phyloP scores from a whole-genome alignment of 1,284 basidiomycete species.

The Cutaneotrichosporon sp. region DNA sequence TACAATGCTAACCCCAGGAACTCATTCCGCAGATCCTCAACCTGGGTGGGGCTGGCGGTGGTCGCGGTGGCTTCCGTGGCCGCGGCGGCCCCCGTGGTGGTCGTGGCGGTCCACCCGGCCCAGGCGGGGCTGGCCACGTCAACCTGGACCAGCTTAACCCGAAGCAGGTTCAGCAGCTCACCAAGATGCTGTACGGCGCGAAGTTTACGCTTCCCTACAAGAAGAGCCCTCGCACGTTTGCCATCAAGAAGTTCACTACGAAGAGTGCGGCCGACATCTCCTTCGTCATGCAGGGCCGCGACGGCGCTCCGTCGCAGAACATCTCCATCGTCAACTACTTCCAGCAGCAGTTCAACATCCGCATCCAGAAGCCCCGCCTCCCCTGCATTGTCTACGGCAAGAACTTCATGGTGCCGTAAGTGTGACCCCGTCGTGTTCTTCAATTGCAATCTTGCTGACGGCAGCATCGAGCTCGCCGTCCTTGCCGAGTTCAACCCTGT shows the following conservation, averaged over 20 bases:
- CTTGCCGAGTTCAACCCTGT: slow-evolving; percentile 48
- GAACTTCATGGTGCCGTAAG: slow-evolving; percentile 51
- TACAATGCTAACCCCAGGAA: slow-evolving; percentile 24
- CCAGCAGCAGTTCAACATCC: slow-evolving; percentile 46
- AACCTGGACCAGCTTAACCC: slow-evolving; percentile 32
- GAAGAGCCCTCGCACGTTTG: slow-evolving; percentile 36
- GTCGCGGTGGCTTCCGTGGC: slow-evolving; percentile 33
- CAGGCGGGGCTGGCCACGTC: slow-evolving; percentile 22
- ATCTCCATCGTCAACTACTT: slow-evolving; percentile 49
- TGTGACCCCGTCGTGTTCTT: not conserved
- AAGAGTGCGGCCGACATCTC: slow-evolving; percentile 40
- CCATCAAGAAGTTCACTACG: slow-evolving; percentile 39
- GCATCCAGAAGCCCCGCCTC: slow-evolving; percentile 43
- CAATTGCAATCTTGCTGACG: slow-evolving; percentile 10
- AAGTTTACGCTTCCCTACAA: slow-evolving; percentile 44
- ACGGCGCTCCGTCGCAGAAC: slow-evolving; percentile 40
- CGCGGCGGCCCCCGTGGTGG: slow-evolving; percentile 25
- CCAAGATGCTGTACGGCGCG: slow-evolving; percentile 40
- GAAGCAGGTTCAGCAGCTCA: slow-evolving; percentile 38
- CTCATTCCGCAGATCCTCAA: slow-evolving; percentile 41
- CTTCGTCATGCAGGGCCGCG: slow-evolving; percentile 42
- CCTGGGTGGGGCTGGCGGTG: slow-evolving; percentile 38
- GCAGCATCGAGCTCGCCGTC: slow-evolving; percentile 48
- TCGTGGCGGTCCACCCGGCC: slow-evolving; percentile 29
- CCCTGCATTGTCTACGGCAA: slow-evolving; percentile 50